Base-by-base conservation (phyloP, 2,329 filamentous ascomycete species). In the Rhynchosporium agropyri region DNA sequence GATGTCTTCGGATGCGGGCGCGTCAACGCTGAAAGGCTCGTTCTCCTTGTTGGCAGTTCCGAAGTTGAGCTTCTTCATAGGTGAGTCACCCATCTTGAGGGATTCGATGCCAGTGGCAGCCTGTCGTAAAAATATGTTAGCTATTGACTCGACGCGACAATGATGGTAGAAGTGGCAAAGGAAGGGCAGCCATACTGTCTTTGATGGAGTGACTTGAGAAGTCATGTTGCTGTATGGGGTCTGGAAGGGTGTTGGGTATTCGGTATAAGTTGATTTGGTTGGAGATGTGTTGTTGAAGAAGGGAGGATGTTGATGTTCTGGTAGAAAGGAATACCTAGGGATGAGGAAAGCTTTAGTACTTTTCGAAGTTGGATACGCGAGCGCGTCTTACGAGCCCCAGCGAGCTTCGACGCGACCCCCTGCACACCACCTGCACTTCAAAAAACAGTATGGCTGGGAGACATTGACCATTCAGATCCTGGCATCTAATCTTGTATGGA, bases 51-150 rank as follows among this genome's bases (percentile, higher is more conserved):
- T 84, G 63, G 83, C 83, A 60, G 81, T 75, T 69, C 83, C 79
- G 77, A 97, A 92, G 81, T 90, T 83, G 70, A 95, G 85, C 84
- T 96, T 96, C 89, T 97, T 97, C 68, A 89, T 80, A 51, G 93
- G 92, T 0, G 92, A 95, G 71, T 96, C 91, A 68, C 76, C 81
- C 87, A 97, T 96, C 80, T 94, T 96, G 77, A 98, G 84, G 71
- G 86, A 87, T 78, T 95, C 88, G 75, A 98, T 89, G 73, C 88
- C 92, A 74, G 91, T 88, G 73, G 92, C 90, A 81, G 89, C 89
- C 94, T 98, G 76, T 68, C 53, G 56, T 55, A 61, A 65, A 58
- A 60, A 63, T 71, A 43, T 56, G 76, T 72, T 71, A 73, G 72
- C 67, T 63, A 66, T 73, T 74, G 28, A 54, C n/a, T 54, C 13